Conservation (phyloP, 345 rosid genomes). For the Fremontodendron californicum region DNA sequence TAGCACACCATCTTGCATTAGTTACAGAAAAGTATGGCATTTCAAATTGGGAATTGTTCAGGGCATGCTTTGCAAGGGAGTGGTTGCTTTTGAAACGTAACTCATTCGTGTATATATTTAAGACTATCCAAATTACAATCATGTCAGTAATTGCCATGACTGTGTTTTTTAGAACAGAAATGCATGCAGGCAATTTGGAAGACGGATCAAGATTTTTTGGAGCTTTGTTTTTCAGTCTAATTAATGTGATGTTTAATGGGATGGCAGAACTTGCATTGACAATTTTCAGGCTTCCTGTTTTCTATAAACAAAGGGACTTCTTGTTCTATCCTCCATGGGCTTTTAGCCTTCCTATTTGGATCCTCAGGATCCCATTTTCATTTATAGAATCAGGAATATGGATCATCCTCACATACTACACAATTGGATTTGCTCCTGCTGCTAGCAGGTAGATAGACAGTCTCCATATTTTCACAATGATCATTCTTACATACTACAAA, state of each 20-base stretch:
- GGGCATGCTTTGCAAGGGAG: constrained; percentile 41
- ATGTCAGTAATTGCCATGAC: constrained; percentile 51
- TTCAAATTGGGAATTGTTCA: constrained; percentile 33
- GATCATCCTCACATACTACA: constrained; percentile 51
- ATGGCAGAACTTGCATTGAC: constrained; percentile 57
- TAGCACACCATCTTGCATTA: constrained; percentile 29
- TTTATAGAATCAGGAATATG: constrained; percentile 48
- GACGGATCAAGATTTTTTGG: constrained; percentile 45
- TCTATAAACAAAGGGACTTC: constrained; percentile 53
- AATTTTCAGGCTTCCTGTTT: constrained; percentile 47
- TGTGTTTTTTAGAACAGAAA: constrained; percentile 41
- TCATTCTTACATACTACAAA: background rate
- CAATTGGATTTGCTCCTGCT: constrained; percentile 58
- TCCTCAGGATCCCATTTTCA: constrained; percentile 46
- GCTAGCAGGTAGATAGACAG: constrained; percentile 34
- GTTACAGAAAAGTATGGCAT: constrained; percentile 34
- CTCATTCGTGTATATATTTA: constrained; percentile 43
- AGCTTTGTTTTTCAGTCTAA: constrained; percentile 50
- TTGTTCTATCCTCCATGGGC: constrained; percentile 61
- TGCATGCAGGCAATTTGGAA: constrained; percentile 31
- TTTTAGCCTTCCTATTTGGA: constrained; percentile 52
- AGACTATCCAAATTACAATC: constrained; percentile 46
- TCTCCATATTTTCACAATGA: background rate
- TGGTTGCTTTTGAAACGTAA: constrained; percentile 51
- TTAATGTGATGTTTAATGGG: constrained; percentile 58